Evolutionary conservation across 2,329 filamentous ascomycete species (phyloP).

Genomic region (Neocatenulostroma microsporum): DNA sequence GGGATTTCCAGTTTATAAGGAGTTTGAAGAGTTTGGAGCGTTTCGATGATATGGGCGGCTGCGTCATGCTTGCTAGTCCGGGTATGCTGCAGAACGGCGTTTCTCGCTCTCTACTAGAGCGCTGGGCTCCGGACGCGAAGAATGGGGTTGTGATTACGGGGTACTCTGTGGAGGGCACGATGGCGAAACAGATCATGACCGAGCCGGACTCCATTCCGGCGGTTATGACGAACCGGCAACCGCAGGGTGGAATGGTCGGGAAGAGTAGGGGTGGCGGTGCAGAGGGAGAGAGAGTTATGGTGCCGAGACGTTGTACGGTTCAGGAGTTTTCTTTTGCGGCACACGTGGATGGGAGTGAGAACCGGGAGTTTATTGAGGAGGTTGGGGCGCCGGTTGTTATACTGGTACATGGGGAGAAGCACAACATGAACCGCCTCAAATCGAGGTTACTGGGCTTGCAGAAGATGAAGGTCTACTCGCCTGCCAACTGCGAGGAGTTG

Average conservation of each 20-base stretch:
- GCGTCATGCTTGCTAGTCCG: slow-evolving; percentile 93
- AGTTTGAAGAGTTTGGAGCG: slow-evolving; percentile 87
- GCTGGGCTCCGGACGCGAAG: slow-evolving; percentile 92
- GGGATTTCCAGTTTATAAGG: slow-evolving; percentile 94
- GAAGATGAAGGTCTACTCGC: slow-evolving; percentile 82
- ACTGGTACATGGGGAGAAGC: slow-evolving; percentile 90
- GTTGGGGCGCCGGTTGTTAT: slow-evolving; percentile 89
- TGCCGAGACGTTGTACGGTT: slow-evolving; percentile 84
- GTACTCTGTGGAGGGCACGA: slow-evolving; percentile 96
- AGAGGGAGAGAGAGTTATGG: slow-evolving; percentile 71
- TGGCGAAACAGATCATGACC: slow-evolving; percentile 92
- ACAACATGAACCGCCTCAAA: slow-evolving; percentile 96
- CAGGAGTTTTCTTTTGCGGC: slow-evolving; percentile 94
- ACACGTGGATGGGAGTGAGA: slow-evolving; percentile 92
- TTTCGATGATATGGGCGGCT: slow-evolving; percentile 91
- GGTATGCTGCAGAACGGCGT: slow-evolving; percentile 98
- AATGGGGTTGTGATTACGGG: slow-evolving; percentile 99
- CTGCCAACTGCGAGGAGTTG: slow-evolving; percentile 89
- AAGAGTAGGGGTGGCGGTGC: slow-evolving; percentile 47
- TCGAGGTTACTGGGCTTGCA: slow-evolving; percentile 93
- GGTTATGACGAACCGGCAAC: slow-evolving; percentile 59
- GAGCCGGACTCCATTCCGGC: slow-evolving; percentile 93
- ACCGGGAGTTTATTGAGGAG: slow-evolving; percentile 94
- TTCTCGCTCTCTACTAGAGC: slow-evolving; percentile 81
- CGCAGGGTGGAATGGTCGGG: slow-evolving; percentile 21